Base-by-base conservation (phyloP, 2,329 filamentous ascomycete genomes). In the Phyllachora maydis region DNA sequence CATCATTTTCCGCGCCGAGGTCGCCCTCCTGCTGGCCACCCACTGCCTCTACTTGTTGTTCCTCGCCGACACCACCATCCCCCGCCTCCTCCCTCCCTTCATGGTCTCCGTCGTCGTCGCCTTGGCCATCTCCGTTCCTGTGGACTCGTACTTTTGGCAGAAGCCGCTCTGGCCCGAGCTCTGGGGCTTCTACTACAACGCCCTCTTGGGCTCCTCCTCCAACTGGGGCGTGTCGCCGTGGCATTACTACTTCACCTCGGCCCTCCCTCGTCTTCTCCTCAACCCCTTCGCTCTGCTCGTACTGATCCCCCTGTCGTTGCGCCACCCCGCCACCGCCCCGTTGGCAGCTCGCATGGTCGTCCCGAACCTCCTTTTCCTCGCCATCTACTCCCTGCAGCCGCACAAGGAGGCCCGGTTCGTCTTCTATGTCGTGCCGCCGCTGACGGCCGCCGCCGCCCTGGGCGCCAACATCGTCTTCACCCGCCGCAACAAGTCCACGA, bases 351-450 rank as follows among this genome's bases (percentile, higher is more conserved):
- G 53, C 5, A 37, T 78, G 1, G 54, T 77, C 4, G 35, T 72
- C 3, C 82, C 88, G 0, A 60, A 65, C 7, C 33, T 90, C 2
- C 45, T 63, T 15, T 98, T 83, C 44, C 57, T 90, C 11, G 60
- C 60, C 4, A 46, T 90, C 20, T 95, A 92, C 54, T 92, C 81
- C 32, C 37, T 81, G 23, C 75, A 92, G 30, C 83, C 85, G 1
- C 88, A 98, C 52, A 98, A 98, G 44, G 88, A 98, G 50, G 76
- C 82, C 43, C 76, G 88, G 11, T 98, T 98, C 54, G 72, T 98
- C 35, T 69, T 95, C 37, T 95, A 95, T 49, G 60, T 68, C 24
- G 59, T 91, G 13, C 88, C 88, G 0, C 59, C 73, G 0, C 52
- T 95, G 15, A 92, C 83, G 0, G 74, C 73, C 8, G 64, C 72